Conservation (phyloP, 495 filamentous ascomycete genomes). For the Massariosphaeria phaeospora region DNA sequence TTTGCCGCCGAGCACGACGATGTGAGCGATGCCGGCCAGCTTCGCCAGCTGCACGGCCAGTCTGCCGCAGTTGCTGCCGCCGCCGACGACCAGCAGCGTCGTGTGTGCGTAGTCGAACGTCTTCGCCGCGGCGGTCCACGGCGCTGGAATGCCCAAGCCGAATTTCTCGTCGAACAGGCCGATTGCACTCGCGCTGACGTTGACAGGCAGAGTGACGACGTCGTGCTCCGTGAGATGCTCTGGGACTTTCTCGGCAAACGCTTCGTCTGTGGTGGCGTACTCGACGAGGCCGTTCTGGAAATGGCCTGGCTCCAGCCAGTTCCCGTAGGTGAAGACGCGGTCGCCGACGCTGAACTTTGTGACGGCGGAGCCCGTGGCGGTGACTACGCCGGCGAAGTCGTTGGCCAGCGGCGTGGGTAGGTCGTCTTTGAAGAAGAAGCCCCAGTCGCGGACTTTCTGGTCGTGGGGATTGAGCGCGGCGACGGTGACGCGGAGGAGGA, state of each 20-base stretch:
- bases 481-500: constrained; percentile 35
- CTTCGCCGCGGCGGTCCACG: constrained; percentile 6
- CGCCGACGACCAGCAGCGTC: constrained; percentile 37
- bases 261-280: constrained; percentile 33
- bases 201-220: constrained; percentile 35
- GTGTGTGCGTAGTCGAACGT: constrained; percentile 30
- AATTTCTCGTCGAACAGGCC: constrained; percentile 31
- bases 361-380: constrained; percentile 29
- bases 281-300: constrained; percentile 30
- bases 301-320: not conserved
- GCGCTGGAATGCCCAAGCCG: constrained; percentile 27
- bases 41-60: constrained; percentile 16
- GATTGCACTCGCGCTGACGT: constrained; percentile 28
- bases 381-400: constrained; percentile 35
- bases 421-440: constrained; percentile 29
- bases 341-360: constrained; percentile 28
- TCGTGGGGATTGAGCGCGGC: constrained; percentile 38
- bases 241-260: constrained; percentile 28
- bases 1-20: constrained; percentile 29
- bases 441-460: constrained; percentile 29
- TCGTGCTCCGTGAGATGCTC: constrained; percentile 32
- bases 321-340: constrained; percentile 11
- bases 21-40: constrained; percentile 34
- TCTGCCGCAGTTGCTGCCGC: constrained; percentile 27
- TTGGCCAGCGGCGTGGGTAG: constrained; percentile 30